Evolutionary conservation across 768 basidiomycete species (phyloP), one percentile per base, ranked within the genome.

Genomic region (Collybiopsis confluens): DNA sequence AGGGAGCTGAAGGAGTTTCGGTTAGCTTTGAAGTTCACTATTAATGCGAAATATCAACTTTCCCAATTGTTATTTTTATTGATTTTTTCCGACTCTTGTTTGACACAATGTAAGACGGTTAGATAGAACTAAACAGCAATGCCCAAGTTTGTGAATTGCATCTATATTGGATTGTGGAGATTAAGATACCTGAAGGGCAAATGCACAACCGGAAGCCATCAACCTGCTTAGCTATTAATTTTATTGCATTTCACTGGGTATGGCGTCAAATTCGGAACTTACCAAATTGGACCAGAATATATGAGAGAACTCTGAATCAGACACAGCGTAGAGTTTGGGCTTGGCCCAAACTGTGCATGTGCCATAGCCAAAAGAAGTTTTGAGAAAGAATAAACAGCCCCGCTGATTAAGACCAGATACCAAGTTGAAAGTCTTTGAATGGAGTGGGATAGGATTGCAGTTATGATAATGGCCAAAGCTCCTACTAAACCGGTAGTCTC

Each of bases 231-330:
- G 5, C 7, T 7, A 4, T 16, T 5, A 47, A n/a, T 47, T 16
- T 2, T 16, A 3, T n/a, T n/a, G n/a, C 2, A 16, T 24, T 28
- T 9, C 8, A n/a, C 23, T 47, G 27, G 13, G 13, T 15, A 36
- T 15, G 26, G 10, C 15, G 46, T 33, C 4, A 49, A 18, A 43
- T 7, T 18, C 18, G 7, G 21, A 38, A 33, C 33, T 38, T 20
- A 36, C 47, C 47, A 49, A 28, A 49, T 49, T 35, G 47, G 47
- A 36, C 47, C 8, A 13, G 47, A 16, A 21, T 49, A 49, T 15
- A 37, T 37, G 4, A 49, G 36, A 13, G 47, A 28, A 49, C 33
- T 18, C 37, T 49, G 47, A 20, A 49, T 30, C 7, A 49, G 47
- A 49, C 47, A 49, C 7, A 49, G 30, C 5, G 13, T 8, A 49